Conservation (phyloP, 257 asterid species). For the Lithospermum erythrorhizon region DNA sequence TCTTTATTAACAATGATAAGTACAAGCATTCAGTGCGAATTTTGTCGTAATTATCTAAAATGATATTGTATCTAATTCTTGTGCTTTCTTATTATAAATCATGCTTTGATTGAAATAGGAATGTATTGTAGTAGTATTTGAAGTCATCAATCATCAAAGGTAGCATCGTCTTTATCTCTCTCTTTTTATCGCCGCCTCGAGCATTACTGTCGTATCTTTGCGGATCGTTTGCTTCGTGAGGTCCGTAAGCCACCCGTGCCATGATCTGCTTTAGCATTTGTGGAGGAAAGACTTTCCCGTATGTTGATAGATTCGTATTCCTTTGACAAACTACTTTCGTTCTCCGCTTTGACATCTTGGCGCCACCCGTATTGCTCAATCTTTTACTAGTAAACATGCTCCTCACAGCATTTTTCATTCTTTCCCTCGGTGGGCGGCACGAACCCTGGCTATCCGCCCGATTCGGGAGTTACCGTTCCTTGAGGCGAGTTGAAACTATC, state of each 20-base stretch:
- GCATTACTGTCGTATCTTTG: conserved; percentile 91
- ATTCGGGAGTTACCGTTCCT: conserved; percentile 79
- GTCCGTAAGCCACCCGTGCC: conserved; percentile 79
- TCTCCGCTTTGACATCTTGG: conserved; percentile 92
- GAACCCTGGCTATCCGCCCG: conserved; percentile 81
- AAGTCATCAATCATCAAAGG: too few relatives aligned
- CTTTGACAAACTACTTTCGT: conserved; percentile 66
- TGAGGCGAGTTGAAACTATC: conserved; percentile 79
- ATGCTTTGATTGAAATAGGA: too few relatives aligned
- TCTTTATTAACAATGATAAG: too few relatives aligned
- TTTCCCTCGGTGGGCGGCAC: conserved; percentile 64
- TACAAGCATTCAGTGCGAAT: too few relatives aligned
- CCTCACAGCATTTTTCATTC: conserved; percentile 89
- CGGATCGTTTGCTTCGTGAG: conserved; percentile 89
- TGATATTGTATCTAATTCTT: too few relatives aligned
- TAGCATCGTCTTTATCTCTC: background rate
- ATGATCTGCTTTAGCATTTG: conserved; percentile 90
- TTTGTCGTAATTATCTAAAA: too few relatives aligned
- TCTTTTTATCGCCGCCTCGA: conserved; percentile 76
- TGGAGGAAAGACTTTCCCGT: conserved; percentile 89
- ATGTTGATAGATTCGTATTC: conserved; percentile 75
- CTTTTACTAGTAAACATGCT: conserved; percentile 78
- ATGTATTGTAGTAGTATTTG: too few relatives aligned
- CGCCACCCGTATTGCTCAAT: conserved; percentile 93
- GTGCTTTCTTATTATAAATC: too few relatives aligned